These are phyloP conservation scores for Adansonia grandidieri DNA, from an alignment of 441 rosid genomes.

Conservation along the genomic window DNA sequence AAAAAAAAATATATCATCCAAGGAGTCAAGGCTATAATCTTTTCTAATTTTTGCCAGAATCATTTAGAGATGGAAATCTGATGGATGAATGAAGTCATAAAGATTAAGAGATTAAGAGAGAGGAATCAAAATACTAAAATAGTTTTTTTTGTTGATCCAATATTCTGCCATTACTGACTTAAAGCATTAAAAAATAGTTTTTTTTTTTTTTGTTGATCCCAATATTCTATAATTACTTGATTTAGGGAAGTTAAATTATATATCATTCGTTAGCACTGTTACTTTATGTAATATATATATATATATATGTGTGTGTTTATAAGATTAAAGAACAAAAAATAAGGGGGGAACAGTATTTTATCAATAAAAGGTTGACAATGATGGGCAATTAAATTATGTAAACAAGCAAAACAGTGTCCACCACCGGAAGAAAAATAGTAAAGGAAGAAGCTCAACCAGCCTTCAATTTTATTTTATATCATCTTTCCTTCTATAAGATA, in stretches of 20 bases:
- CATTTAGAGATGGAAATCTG: too few relatives aligned
- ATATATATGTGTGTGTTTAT: too few relatives aligned
- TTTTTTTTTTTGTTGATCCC: too few relatives aligned
- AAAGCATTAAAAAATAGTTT: too few relatives aligned
- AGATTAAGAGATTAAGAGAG: neutral
- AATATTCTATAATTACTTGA: neutral
- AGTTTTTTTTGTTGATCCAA: constrained; percentile 18
- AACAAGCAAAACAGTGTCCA: too few relatives aligned
- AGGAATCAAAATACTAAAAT: neutral
- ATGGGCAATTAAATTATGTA: neutral
- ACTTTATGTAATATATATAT: neutral
- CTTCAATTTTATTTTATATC: neutral
- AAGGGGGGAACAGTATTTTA: neutral
- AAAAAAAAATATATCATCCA: neutral
- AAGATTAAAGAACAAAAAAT: constrained; percentile 13
- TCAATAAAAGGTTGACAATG: constrained; percentile 6
- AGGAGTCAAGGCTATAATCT: neutral
- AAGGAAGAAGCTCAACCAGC: constrained; percentile 35
- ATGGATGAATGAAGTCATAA: neutral
- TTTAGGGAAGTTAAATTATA: neutral
- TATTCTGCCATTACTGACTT: neutral
- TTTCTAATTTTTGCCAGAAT: neutral
- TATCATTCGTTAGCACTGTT: neutral
- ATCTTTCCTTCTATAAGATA: constrained; percentile 26
- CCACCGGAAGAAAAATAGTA: constrained; percentile 17